These are phyloP conservation scores for Scedosporium boydii DNA, from an alignment of 2,329 filamentous ascomycete species.

Conservation along the genomic window DNA sequence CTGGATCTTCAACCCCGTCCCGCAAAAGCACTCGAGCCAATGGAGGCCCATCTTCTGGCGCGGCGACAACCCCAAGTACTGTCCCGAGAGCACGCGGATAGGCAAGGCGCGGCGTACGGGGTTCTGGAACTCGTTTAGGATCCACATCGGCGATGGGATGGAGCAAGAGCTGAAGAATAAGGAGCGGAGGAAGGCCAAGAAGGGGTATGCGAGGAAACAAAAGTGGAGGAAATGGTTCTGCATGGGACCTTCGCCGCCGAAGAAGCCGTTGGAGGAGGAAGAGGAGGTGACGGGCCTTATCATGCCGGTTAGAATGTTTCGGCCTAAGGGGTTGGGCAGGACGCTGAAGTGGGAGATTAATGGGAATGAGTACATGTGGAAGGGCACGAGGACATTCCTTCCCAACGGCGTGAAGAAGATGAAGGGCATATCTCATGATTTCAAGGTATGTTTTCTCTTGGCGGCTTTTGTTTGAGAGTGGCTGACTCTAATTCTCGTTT, in stretches of 20 bases:
- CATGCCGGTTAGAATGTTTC: neutral
- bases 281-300: neutral
- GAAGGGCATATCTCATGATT: neutral
- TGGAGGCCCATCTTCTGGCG: conserved; percentile 12
- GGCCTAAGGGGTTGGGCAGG: neutral
- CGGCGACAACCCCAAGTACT: conserved; percentile 13
- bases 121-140: conserved; percentile 12
- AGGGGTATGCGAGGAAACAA: neutral
- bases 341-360: neutral
- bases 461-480: neutral
- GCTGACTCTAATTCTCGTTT: too few relatives aligned
- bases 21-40: conserved; percentile 10
- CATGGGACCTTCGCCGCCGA: neutral
- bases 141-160: conserved; percentile 11
- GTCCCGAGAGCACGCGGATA: conserved; percentile 5
- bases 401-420: neutral
- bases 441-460: neutral
- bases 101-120: conserved; percentile 7
- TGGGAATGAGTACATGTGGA: neutral
- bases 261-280: neutral
- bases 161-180: conserved; percentile 9
- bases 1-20: conserved; percentile 11
- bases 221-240: neutral
- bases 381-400: conserved; percentile 1
- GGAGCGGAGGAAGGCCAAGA: neutral